Percentiles rank a stretch among this genome's conserved stretches.
Conservation (phyloP, 768 basidiomycete genomes). For the Artomyces pyxidatus region DNA sequence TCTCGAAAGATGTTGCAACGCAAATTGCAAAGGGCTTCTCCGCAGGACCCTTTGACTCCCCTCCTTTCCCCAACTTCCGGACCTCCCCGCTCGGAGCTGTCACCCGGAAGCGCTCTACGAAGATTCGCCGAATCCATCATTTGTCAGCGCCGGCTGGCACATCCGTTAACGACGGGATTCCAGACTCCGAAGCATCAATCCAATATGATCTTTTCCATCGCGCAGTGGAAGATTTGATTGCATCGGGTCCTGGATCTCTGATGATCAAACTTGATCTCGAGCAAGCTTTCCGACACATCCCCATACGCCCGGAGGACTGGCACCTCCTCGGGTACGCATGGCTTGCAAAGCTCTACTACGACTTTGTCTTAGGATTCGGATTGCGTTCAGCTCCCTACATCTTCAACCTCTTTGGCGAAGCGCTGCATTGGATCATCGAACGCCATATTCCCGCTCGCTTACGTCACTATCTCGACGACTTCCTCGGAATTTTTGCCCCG, state of each 20-base stretch:
- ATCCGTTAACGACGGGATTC: conserved; percentile 21
- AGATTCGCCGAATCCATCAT: conserved; percentile 16
- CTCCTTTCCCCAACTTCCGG: conserved; percentile 16
- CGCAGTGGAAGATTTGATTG: conserved; percentile 14
- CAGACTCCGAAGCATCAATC: conserved; percentile 23
- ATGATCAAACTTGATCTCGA: conserved; percentile 30
- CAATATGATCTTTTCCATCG: conserved; percentile 23
- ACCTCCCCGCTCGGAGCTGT: conserved; percentile 17
- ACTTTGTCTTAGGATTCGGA: conserved; percentile 27
- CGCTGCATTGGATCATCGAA: conserved; percentile 32
- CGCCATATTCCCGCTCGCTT: conserved; percentile 25
- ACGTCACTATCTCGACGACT: conserved; percentile 30
- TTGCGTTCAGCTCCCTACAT: conserved; percentile 29
- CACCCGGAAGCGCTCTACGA: conserved; percentile 14
- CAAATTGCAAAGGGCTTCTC: conserved; percentile 11
- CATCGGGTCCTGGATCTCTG: conserved; percentile 21
- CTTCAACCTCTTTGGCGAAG: conserved; percentile 33
- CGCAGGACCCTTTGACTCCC: conserved; percentile 14
- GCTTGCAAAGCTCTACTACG: conserved; percentile 22
- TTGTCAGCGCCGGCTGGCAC: conserved; percentile 15
- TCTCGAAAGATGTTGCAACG: conserved; percentile 8
- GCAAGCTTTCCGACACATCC: conserved; percentile 31
- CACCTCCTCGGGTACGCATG: conserved; percentile 27
- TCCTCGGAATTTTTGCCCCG: conserved; percentile 15
- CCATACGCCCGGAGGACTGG: conserved; percentile 24